Conservation (phyloP, 306 rosid species). For the Malus domestica region ASM211411v1 NC_041792.1:18895907-18896406, state of each 20-base stretch:
- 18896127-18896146: not conserved
- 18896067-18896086: slow-evolving; percentile 39
- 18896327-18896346: slow-evolving; percentile 80
- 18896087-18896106: not conserved
- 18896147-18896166: slow-evolving; percentile 77
- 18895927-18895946: slow-evolving; percentile 3
- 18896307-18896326: slow-evolving; percentile 39
- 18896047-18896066: slow-evolving; percentile 5
- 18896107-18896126: not conserved
- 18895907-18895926: slow-evolving; percentile 9
- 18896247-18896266: slow-evolving; percentile 88
- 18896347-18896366: slow-evolving; percentile 65
- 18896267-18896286: slow-evolving; percentile 58
- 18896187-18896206: slow-evolving; percentile 95
- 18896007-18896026: not conserved
- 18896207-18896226: slow-evolving; percentile 67
- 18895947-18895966: slow-evolving; percentile 1
- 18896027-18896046: slow-evolving; percentile 11
- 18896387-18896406: slow-evolving; percentile 64
- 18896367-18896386: slow-evolving; percentile 96
- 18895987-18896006: slow-evolving; percentile 7
- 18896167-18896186: slow-evolving; percentile 53
- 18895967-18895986: slow-evolving; percentile 19
- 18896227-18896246: slow-evolving; percentile 85
- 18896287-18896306: slow-evolving; percentile 60